Evolutionary conservation across 371 early-diverging fungal species (phyloP), one percentile per base, ranked within the genome.

Genomic region (Circinella umbellata): DNA sequence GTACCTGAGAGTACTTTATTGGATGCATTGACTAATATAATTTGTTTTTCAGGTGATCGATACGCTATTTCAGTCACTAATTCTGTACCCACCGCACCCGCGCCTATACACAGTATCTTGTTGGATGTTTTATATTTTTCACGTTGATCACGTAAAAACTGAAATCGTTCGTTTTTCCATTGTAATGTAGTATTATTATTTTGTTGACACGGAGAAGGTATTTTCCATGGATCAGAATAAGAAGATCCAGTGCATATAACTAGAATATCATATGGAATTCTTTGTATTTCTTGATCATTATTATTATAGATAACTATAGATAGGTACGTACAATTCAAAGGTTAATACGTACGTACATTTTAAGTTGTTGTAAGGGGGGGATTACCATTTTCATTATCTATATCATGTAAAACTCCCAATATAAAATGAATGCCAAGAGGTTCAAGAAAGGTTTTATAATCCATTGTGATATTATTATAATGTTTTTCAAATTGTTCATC

Each of bases 1-100:
- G 78, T 71, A 20, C 70, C 70, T 7, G 66, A 37, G 9, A 83
- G 61, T 5, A 78, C 73, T 5, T 36, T 38, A 11, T 64, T 48
- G 1, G 67, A 48, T 13, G 63, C 42, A 54, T 85, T 81, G 9
- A 84, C 82, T 34, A 89, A 49, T 3, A 79, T 84, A 4, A 89
- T 49, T 9, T 42, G 36, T 53, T 86, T 89, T 3, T 69, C 20
- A 0, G 83, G 84, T n/a, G 76, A 66, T 51, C 73, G 55, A 20
- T 78, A 72, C 4, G 80, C 79, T 42, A 89, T 80, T 61, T 89
- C 89, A 4, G 81, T 79, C 20, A 73, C 84, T 49, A 81, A 35
- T 42, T 87, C 89, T 4, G 84, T 78, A 27, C 86, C 87, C 0
- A 86, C 85, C 9, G 88, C 85, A 0, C 88, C 87, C 37, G 81